Conservation (phyloP, 2,329 filamentous ascomycete species). For the Penicillium sp. region DNA sequence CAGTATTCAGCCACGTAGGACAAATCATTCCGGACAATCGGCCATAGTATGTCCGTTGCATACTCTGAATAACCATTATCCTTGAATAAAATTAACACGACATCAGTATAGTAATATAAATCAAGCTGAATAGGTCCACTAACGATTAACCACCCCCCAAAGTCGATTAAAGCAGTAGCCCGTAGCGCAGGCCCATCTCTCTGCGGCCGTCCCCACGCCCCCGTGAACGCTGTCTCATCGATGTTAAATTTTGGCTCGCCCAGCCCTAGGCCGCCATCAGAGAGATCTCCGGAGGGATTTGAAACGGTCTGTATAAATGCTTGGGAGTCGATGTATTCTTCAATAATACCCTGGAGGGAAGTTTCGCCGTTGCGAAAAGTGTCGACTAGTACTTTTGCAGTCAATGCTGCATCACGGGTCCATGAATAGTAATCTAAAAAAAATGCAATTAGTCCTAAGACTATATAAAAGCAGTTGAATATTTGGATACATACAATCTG, state of each 20-base stretch:
- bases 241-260: slow-evolving; percentile 70
- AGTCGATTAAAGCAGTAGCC: slow-evolving; percentile 28
- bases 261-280: slow-evolving; percentile 53
- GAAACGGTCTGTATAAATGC: slow-evolving; percentile 62
- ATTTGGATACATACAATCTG: slow-evolving; percentile 43
- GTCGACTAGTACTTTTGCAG: slow-evolving; percentile 66
- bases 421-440: slow-evolving; percentile 71
- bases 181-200: slow-evolving; percentile 40
- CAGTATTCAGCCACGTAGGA: slow-evolving; percentile 70
- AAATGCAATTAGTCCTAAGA: background rate
- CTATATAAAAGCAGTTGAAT: background rate
- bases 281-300: slow-evolving; percentile 63
- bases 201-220: slow-evolving; percentile 70
- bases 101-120: background rate
- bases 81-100: slow-evolving; percentile 8
- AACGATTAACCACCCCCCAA: slow-evolving; percentile 62
- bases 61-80: slow-evolving; percentile 54
- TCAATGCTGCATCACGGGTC: slow-evolving; percentile 70
- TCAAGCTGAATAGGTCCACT: background rate
- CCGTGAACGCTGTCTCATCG: slow-evolving; percentile 59
- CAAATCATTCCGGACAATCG: slow-evolving; percentile 69
- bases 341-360: slow-evolving; percentile 57
- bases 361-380: slow-evolving; percentile 59
- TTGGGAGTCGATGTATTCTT: slow-evolving; percentile 66
- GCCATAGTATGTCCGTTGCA: slow-evolving; percentile 63